These are phyloP conservation scores for Penicillium expansum DNA, from an alignment of 2,329 filamentous ascomycete species.

Conservation along the genomic window DNA sequence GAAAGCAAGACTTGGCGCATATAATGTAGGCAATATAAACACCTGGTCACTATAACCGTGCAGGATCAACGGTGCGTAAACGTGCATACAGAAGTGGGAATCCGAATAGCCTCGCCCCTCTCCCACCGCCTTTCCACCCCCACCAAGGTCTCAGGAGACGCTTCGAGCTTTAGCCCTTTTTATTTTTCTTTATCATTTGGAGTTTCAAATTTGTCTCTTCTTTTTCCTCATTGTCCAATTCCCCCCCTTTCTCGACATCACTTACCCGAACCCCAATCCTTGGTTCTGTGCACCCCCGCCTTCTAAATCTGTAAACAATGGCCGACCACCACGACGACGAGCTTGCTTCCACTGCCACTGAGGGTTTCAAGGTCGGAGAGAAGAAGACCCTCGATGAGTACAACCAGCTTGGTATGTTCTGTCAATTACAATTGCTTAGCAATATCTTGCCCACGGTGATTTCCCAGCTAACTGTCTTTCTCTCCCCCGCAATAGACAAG, in stretches of 20 bases:
- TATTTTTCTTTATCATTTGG: slow-evolving; percentile 2
- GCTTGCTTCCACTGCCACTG: slow-evolving; percentile 78
- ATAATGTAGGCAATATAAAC: not conserved
- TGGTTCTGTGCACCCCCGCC: slow-evolving; percentile 20
- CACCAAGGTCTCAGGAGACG: slow-evolving; percentile 28
- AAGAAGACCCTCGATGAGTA: slow-evolving; percentile 98
- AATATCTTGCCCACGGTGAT: not conserved
- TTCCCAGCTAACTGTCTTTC: slow-evolving; percentile 23
- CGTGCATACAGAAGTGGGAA: slow-evolving; percentile 6
- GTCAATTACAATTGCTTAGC: not conserved
- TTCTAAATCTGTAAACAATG: slow-evolving; percentile 51
- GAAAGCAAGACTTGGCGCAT: not conserved
- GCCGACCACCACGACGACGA: slow-evolving; percentile 73
- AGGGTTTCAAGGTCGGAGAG: slow-evolving; percentile 97
- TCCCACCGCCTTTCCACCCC: slow-evolving; percentile 34
- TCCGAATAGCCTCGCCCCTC: slow-evolving; percentile 30
- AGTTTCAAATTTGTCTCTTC: not conserved
- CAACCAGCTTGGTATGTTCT: slow-evolving; percentile 76
- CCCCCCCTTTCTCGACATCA: not conserved
- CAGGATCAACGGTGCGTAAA: slow-evolving; percentile 5
- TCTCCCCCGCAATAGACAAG: slow-evolving; percentile 48
- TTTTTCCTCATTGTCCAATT: not conserved
- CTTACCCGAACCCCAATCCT: slow-evolving; percentile 8
- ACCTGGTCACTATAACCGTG: slow-evolving; percentile 7
- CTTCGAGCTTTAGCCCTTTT: slow-evolving; percentile 7